Base-by-base conservation (phyloP, 2,329 filamentous ascomycete genomes). In the Akanthomyces lecanii region DNA sequence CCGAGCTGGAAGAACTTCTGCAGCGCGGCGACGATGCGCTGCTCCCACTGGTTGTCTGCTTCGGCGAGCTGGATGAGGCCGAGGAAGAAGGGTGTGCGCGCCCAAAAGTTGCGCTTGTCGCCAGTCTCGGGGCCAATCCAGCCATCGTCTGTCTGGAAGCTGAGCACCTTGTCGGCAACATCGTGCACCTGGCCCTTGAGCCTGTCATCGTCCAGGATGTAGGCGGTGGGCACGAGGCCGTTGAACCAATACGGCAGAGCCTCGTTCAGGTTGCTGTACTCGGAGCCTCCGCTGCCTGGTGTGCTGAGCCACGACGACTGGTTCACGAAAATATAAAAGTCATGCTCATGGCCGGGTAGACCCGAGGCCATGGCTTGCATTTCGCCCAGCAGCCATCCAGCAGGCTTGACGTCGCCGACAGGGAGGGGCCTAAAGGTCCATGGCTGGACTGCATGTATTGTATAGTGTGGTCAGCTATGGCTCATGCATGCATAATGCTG, bases 171-270 rank as follows among this genome's bases (percentile, higher is more conserved):
- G 30, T 77, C 40, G 14, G 58, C 58, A n/a, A 64, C 63, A 12
- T 57, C 38, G 16, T 74, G 70, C 40, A 82, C 78, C 64, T 86
- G 82, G 0, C 65, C 68, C 68, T 83, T 82, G 45, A 73, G 66
- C 11, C 66, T 55, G 3, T 64, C 62, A 68, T 85, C 78, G 44
- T 81, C 74, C 1, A 83, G 70, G 0, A 72, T 71, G 66, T 81
- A 86, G 0, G 84, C 82, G 57, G 86, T 72, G 1, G 83, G 83
- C 0, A 86, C 83, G 1, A 86, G 72, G 2, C 79, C 81, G 67
- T 86, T 86, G 71, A 85, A 82, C 82, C 84, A 87, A 70, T 86
- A 87, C 0, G 84, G 82, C 23, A 82, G 75, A 0, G 77, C 82
- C 72, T 86, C 84, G 66, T 85, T 80, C 8, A 86, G 70, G n/a